Percentiles rank a stretch among this genome's conserved stretches.
Conservation (phyloP, 176 grass and related monocot genomes). For the Eremochloa ophiuroides region DNA sequence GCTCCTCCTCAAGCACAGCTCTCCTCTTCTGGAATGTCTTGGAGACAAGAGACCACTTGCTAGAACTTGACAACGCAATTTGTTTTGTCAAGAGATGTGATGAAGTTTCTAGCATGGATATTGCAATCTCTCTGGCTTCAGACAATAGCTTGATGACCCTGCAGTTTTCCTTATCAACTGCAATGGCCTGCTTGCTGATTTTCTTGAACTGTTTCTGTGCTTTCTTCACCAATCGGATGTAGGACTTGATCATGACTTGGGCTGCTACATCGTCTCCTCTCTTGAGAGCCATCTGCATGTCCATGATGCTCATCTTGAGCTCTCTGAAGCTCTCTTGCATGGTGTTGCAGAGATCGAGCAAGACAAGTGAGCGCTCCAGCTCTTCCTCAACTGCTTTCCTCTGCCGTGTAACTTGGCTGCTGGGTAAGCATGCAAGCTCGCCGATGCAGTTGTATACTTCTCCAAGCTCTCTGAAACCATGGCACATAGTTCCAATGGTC, state of each 20-base stretch:
- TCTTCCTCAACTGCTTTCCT: slow-evolving; percentile 45
- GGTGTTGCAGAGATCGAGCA: slow-evolving; percentile 34
- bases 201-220: background rate
- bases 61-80: background rate
- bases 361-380: slow-evolving; percentile 29
- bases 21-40: background rate
- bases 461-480: slow-evolving; percentile 18
- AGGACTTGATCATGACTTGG: background rate
- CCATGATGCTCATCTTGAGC: slow-evolving; percentile 34
- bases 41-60: background rate
- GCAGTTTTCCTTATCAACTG: background rate
- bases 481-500: background rate
- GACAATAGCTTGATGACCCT: background rate
- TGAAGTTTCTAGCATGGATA: background rate
- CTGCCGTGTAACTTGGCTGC: slow-evolving; percentile 40
- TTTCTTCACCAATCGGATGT: background rate
- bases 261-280: slow-evolving; percentile 17
- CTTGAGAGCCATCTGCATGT: slow-evolving; percentile 32
- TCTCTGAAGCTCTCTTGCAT: slow-evolving; percentile 23
- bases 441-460: background rate
- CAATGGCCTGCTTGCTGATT: background rate
- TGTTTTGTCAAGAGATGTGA: background rate
- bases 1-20: background rate
- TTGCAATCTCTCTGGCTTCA: slow-evolving; percentile 9
- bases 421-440: background rate